A percentile compares a stretch with the other conserved stretches of the same genome.
Evolutionary conservation across 306 rosid genomes (phyloP).

Genomic region (Morella rubra): DNA sequence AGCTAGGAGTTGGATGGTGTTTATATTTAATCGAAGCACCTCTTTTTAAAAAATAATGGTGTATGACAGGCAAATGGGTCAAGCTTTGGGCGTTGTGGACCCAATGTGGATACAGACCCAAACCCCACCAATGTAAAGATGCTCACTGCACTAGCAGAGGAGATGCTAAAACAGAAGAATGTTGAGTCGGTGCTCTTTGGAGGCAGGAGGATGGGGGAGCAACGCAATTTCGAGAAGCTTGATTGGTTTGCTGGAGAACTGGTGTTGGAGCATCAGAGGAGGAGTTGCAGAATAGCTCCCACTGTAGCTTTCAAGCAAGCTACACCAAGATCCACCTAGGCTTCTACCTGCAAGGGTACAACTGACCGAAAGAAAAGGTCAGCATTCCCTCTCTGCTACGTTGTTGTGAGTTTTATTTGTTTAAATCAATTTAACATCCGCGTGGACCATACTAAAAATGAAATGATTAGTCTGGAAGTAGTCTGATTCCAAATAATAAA

Average conservation of each 20-base stretch:
- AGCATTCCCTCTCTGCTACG: constrained; percentile 28
- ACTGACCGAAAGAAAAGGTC: constrained; percentile 46
- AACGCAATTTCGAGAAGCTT: constrained; percentile 82
- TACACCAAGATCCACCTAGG: constrained; percentile 54
- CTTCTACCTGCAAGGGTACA: constrained; percentile 4
- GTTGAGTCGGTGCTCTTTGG: constrained; percentile 93
- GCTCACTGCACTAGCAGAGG: constrained; percentile 76
- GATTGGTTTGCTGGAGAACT: constrained; percentile 99
- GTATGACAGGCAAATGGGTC: constrained; percentile 79
- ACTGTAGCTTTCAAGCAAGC: constrained; percentile 99
- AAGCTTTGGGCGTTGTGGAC: constrained; percentile 75
- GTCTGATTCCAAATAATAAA: background rate
- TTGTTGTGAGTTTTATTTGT: constrained; percentile 28
- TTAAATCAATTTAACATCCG: constrained; percentile 31
- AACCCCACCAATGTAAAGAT: constrained; percentile 70
- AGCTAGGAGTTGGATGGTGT: constrained; percentile 9
- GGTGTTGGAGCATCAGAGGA: constrained; percentile 96
- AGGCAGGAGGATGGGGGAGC: constrained; percentile 80
- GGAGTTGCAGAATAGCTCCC: constrained; percentile 99
- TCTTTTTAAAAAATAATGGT: constrained; percentile 19
- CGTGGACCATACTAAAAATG: constrained; percentile 41
- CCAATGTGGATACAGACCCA: constrained; percentile 76
- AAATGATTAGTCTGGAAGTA: background rate
- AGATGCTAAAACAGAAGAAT: constrained; percentile 92
- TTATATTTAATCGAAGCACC: constrained; percentile 9